These are phyloP conservation scores for Pinus tabuliformis DNA, from an alignment of 75 land plant genomes.

Conservation along the genomic window DNA sequence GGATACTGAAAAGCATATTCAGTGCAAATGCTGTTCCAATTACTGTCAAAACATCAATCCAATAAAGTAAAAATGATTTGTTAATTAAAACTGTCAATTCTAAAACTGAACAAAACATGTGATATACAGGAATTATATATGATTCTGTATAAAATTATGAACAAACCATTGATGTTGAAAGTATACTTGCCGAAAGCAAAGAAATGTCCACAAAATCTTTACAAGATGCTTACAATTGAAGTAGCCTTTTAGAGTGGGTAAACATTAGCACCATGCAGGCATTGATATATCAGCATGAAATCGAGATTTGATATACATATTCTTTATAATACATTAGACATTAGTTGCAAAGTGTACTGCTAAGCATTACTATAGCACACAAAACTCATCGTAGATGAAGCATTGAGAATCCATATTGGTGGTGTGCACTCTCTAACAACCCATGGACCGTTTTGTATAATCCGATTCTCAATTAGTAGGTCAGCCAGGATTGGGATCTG, in stretches of 20 bases:
- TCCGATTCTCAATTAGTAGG: too few species aligned
- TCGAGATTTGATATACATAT: too few species aligned
- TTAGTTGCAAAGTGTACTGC: too few species aligned
- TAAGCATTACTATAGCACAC: too few species aligned
- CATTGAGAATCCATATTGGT: too few species aligned
- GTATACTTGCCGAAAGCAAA: not conserved
- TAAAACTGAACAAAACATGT: not conserved
- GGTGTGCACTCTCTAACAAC: too few species aligned
- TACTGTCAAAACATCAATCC: slow-evolving; percentile 30
- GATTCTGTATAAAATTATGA: not conserved
- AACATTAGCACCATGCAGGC: not conserved
- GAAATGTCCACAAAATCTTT: not conserved
- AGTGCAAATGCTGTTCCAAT: slow-evolving; percentile 89
- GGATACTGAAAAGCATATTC: slow-evolving; percentile 83
- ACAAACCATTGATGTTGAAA: not conserved
- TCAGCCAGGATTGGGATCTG: too few species aligned
- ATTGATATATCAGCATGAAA: too few species aligned
- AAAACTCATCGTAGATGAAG: too few species aligned
- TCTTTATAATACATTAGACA: too few species aligned
- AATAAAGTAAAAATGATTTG: not conserved
- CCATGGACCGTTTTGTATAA: too few species aligned
- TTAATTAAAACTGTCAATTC: not conserved
- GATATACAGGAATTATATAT: not conserved
- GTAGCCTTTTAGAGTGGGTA: not conserved
- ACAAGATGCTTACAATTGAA: not conserved